Evolutionary conservation across 2,329 filamentous ascomycete species (phyloP).

Genomic region (Verticillium dahliae): DNA sequence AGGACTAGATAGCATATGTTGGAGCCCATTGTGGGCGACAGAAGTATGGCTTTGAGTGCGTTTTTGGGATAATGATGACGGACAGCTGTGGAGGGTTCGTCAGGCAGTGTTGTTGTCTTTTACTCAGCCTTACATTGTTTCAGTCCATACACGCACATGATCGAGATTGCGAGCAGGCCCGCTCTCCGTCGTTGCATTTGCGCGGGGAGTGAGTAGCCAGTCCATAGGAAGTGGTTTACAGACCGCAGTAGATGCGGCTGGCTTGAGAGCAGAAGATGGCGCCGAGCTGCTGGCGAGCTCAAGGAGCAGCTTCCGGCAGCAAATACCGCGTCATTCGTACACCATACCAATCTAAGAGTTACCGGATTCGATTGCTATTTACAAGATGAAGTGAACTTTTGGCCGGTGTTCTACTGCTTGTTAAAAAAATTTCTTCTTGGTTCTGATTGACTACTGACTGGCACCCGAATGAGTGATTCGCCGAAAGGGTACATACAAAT

Average conservation of each 20-base stretch:
- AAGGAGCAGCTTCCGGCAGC: background rate
- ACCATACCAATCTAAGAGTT: background rate
- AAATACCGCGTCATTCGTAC: conserved; percentile 1
- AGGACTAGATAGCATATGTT: background rate
- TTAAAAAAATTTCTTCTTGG: too few relatives aligned
- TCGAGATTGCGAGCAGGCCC: background rate
- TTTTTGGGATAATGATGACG: conserved; percentile 1
- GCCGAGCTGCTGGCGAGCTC: background rate
- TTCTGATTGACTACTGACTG: too few relatives aligned
- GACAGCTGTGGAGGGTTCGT: conserved; percentile 5
- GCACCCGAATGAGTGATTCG: too few relatives aligned
- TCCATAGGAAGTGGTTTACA: background rate
- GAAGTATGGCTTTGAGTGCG: background rate
- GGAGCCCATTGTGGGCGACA: background rate
- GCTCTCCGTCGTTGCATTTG: background rate
- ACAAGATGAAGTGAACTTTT: too few relatives aligned
- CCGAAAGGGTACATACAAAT: background rate
- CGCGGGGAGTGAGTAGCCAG: background rate
- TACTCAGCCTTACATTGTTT: conserved; percentile 10
- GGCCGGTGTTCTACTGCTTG: too few relatives aligned
- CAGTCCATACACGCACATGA: conserved; percentile 8
- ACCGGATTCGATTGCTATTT: background rate
- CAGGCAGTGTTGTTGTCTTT: conserved; percentile 9
- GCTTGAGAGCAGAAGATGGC: background rate
- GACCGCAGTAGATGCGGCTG: background rate